phyloP scores from a whole-genome alignment of 116 monocot genomes.

The Papilionanthe hybrid region DNA sequence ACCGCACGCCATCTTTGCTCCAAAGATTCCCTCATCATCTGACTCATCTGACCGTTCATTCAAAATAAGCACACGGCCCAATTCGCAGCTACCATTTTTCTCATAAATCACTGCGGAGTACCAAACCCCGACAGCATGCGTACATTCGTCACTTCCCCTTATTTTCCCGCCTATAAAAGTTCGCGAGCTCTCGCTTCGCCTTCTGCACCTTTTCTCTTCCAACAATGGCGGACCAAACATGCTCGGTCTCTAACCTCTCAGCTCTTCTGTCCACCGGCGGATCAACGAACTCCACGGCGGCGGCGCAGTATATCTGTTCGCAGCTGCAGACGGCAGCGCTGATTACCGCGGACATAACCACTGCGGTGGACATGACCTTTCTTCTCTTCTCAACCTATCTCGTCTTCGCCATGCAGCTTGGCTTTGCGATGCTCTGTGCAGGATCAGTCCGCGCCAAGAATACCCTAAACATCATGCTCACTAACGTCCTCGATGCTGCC shows the following conservation, averaged over 20 bases:
- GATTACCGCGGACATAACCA: slow-evolving; percentile 21
- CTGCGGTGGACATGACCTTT: slow-evolving; percentile 37
- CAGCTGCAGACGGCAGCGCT: slow-evolving; percentile 9
- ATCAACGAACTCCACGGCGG: slow-evolving; percentile 1
- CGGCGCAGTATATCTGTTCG: slow-evolving; percentile 26
- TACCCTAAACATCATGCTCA: slow-evolving; percentile 90
- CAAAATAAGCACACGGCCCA: too few species aligned
- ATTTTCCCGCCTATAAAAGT: too few species aligned
- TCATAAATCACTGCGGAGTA: too few species aligned
- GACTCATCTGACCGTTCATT: too few species aligned
- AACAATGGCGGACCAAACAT: slow-evolving; percentile 3
- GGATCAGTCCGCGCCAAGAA: slow-evolving; percentile 80
- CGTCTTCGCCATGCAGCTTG: slow-evolving; percentile 84
- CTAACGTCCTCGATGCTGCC: slow-evolving; percentile 72
- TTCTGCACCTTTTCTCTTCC: background rate
- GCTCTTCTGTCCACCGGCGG: slow-evolving; percentile 9
- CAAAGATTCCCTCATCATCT: too few species aligned
- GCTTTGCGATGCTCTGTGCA: slow-evolving; percentile 84
- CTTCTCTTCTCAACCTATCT: slow-evolving; percentile 68
- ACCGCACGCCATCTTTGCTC: too few species aligned
- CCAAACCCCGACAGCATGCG: too few species aligned
- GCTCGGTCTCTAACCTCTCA: slow-evolving; percentile 14
- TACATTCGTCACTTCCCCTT: too few species aligned
- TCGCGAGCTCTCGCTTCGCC: too few species aligned
- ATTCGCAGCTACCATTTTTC: too few species aligned